Evolutionary conservation across 2,329 filamentous ascomycete species (phyloP), one percentile per base, ranked within the genome.

Genomic region (Fusarium succisae): DNA sequence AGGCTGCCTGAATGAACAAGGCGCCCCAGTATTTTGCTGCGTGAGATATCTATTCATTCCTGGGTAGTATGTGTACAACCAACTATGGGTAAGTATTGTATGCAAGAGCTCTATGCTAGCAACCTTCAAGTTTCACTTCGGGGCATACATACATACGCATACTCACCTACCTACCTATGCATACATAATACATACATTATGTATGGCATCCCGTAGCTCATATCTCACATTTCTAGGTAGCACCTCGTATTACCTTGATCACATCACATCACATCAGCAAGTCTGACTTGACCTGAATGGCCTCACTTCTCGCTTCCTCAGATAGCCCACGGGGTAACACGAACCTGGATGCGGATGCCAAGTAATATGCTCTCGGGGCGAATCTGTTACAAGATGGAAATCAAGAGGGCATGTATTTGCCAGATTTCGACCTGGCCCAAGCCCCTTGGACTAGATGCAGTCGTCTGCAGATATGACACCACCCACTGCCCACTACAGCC

Each of bases 401-500:
- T 44, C 37, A 51, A 18, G 41, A 55, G n/a, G 11, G 35, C 26
- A 35, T 72, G 63, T 38, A 48, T 66, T 63, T 69, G 74, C 63
- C 57, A 76, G 51, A 77, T 75, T 63, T 75, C 65, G 61, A 50
- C 66, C 65, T 51, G 56, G 62, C 58, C 63, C 69, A 58, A 60
- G 72, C 43, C 64, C 55, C 55, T 63, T 50, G n/a, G 64, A 44
- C 63, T 65, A 69, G 69, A 76, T 76, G 45, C 51, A 63, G 71
- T 35, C 35, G 28, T 56, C 63, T 72, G 72, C 70, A 77, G 37
- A 66, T 47, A 74, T 77, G 76, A 70, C 74, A 77, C 76, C 76
- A 78, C 76, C 54, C 50, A 64, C 56, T 45, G 58, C 54, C 63
- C 57, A 50, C 54, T 66, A 44, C 35, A 28, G n/a, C 39, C 47